Evolutionary conservation across 257 asterid genomes (phyloP).

Genomic region (Osmanthus fragrans): DNA sequence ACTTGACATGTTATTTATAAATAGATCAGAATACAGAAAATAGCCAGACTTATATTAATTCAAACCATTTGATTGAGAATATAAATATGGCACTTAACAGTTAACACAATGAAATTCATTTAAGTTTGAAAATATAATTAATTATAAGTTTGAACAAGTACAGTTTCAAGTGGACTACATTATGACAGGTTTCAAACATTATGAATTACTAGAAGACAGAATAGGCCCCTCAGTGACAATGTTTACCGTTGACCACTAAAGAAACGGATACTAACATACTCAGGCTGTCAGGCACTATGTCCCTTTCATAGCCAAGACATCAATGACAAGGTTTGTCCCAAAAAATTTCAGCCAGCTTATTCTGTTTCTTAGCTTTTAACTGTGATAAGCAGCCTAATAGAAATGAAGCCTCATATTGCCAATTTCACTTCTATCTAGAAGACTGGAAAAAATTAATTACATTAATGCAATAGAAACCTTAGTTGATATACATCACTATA

Average conservation of each 20-base stretch:
- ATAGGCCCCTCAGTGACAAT: neutral
- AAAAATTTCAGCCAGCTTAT: neutral
- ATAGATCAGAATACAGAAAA: neutral
- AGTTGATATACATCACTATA: neutral
- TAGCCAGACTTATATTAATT: neutral
- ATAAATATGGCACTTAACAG: neutral
- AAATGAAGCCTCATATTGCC: neutral
- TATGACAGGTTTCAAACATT: conserved; percentile 5
- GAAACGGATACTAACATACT: conserved; percentile 7
- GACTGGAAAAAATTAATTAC: neutral
- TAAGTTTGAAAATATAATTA: neutral
- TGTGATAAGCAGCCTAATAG: neutral
- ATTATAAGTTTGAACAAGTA: neutral
- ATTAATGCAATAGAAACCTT: neutral
- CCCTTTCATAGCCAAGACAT: conserved; percentile 9
- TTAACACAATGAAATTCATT: neutral
- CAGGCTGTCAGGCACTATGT: conserved; percentile 8
- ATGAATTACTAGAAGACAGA: neutral
- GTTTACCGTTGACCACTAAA: neutral
- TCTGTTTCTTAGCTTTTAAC: conserved; percentile 1
- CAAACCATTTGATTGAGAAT: neutral
- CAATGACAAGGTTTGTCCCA: neutral
- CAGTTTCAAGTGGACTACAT: neutral
- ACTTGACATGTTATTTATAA: neutral
- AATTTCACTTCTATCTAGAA: conserved; percentile 10